phyloP scores from a whole-genome alignment of 768 basidiomycete genomes.

The Suillus subalutaceus region DNA sequence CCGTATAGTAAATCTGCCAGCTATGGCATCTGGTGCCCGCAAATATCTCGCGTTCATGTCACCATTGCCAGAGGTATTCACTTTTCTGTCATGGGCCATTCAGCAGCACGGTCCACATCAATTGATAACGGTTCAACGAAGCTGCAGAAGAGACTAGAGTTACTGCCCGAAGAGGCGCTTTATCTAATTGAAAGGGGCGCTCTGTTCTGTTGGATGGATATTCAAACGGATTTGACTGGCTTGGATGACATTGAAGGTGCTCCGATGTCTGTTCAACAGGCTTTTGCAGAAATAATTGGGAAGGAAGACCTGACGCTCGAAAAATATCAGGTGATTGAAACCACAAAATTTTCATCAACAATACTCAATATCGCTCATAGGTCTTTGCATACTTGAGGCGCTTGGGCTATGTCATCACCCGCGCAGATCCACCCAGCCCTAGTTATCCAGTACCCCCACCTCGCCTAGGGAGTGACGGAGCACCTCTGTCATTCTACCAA shows the following conservation, averaged over 20 bases:
- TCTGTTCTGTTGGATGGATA: constrained; percentile 79
- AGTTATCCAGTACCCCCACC: constrained; percentile 56
- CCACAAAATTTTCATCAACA: constrained; percentile 15
- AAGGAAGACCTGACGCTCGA: constrained; percentile 78
- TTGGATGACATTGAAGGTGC: constrained; percentile 53
- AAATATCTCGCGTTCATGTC: constrained; percentile 64
- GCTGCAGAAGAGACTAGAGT: constrained; percentile 68
- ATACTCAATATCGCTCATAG: constrained; percentile 40
- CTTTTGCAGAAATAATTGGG: constrained; percentile 84
- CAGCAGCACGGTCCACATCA: constrained; percentile 53
- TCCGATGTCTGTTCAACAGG: constrained; percentile 93
- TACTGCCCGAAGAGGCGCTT: constrained; percentile 93
- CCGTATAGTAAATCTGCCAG: constrained; percentile 72
- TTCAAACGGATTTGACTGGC: constrained; percentile 24
- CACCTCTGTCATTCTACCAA: background rate
- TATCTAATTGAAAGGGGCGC: constrained; percentile 92
- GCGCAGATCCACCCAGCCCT: constrained; percentile 62
- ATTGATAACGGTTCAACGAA: constrained; percentile 42
- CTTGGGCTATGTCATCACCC: constrained; percentile 85
- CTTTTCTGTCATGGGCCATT: constrained; percentile 82
- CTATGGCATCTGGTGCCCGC: constrained; percentile 80
- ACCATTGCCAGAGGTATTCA: constrained; percentile 80
- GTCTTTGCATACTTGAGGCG: constrained; percentile 92
- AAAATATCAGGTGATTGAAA: constrained; percentile 72
- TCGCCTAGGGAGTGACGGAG: constrained; percentile 17